Percentiles rank a stretch among this genome's conserved stretches.
Conservation (phyloP, 352 stramenopile species). For the Halophytophthora batemanensis region DNA sequence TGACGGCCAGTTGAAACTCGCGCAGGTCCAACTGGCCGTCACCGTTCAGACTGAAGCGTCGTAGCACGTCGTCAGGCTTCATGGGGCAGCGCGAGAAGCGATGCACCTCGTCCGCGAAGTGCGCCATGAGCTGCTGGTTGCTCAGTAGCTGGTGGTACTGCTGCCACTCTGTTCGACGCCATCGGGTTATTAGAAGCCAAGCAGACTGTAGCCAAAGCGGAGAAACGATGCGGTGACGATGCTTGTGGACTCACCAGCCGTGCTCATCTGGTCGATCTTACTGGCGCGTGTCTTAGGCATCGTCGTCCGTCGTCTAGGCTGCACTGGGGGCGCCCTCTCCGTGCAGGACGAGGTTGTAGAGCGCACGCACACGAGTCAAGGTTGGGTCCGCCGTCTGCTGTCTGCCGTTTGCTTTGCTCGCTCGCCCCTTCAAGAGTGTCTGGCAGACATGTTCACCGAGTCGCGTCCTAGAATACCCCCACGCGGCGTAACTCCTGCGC, state of each 20-base stretch:
- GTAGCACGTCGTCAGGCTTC: conserved; percentile 68
- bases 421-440: no score
- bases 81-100: conserved; percentile 56
- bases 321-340: no score
- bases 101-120: conserved; percentile 60
- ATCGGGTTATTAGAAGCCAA: not conserved
- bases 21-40: conserved; percentile 68
- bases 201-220: not conserved
- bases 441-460: no score
- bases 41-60: conserved; percentile 74
- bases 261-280: conserved; percentile 82
- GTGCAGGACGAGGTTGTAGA: no score
- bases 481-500: no score
- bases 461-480: no score
- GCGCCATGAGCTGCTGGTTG: conserved; percentile 50
- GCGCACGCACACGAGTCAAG: no score
- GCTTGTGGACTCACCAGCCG: conserved; percentile 28
- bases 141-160: conserved; percentile 63
- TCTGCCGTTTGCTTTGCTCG: no score
- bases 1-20: conserved; percentile 74
- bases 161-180: conserved; percentile 47
- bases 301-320: conserved; percentile 3
- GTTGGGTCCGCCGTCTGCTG: no score
- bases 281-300: conserved; percentile 59
- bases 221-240: not conserved